Base-by-base conservation (phyloP, 192 early-diverging fungal genomes). In the Backusella morwellensis region DNA sequence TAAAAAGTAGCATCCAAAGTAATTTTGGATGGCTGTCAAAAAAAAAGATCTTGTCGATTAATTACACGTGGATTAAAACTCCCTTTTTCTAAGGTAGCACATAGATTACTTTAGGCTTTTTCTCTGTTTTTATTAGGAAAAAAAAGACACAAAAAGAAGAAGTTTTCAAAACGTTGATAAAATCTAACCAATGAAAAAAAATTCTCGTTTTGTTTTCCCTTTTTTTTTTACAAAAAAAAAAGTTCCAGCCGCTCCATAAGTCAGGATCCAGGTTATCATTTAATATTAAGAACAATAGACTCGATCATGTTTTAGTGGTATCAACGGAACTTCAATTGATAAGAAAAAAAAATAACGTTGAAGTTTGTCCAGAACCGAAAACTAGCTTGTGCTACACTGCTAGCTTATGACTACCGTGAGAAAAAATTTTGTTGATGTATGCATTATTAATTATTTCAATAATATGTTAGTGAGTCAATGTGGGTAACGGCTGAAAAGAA, bases 381-480 rank as follows among this genome's bases (percentile, higher is more conserved):
- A 56, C 19, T 2, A 56, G 54, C 8, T 56, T 56, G 54, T 56
- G 23, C 54, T 23, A 56, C 21, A n/a, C 6, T n/a, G 19, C 23
- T 56, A 56, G 54, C 54, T 56, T 56, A 56, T 56, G 54, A 56
- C 8, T 56, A 56, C 21, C 54, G 54, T 56, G 54, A 56, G 54
- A 56, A 56, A 56, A 0, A 3, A 0, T 3, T 2, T 2, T 9
- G 21, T 56, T 56, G 54, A 56, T 26, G n/a, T 56, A 9, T 8
- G 54, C 19, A 56, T 56, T n/a, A 56, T 9, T 21, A 56, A 56
- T 21, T 11, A 56, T 54, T 23, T 54, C 52, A 21, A 21, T 9
- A 21, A 2, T 21, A 56, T 56, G 54, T 56, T 21, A 9, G n/a
- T 56, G 8, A 21, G 21, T 56, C 54, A 23, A n/a, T 26, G 54